Evolutionary conservation across 805 yeast genomes (phyloP), one percentile per base, ranked within the genome.

Genomic region (Candida chauliodis): DNA sequence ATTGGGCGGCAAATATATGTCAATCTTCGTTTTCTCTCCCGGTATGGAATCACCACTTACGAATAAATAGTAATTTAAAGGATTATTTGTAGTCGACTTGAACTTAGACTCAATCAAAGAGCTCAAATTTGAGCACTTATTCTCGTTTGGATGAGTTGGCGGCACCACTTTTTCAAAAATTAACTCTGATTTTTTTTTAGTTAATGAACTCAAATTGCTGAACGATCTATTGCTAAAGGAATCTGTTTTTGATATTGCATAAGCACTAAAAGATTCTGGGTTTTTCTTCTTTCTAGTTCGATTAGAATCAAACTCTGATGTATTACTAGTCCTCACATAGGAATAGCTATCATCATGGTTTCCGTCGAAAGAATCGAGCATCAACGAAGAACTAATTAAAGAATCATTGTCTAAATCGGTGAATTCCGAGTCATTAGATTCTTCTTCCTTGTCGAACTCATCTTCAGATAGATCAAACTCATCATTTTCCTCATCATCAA

Each of bases 401-500:
- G 69, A 64, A 26, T 61, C 69, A 4, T 58, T 57, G 34, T 68
- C 73, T 8, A 66, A 61, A 34, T 68, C 74, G 0, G 72, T 69
- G 41, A 68, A 66, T 10, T 70, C 71, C 2, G 73, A 66, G 32
- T 69, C 73, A 5, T 58, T 48, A 8, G 65, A 54, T 18, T 50
- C 59, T 18, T 58, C 60, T 9, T 50, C 61, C n/a, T 49, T 56
- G 23, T 52, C 59, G 14, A 47, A 54, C 5, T 52, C 59, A 8
- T 54, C 58, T n/a, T 59, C 39, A n/a, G 11, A 3, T 10, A 16
- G 5, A 19, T 60, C 58, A 15, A 46, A 53, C 10, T 34, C 37
- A 19, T 34, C 37, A 11, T 49, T 49, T 10, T 49, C 53, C 13
- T 49, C 51, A 19, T 50, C 50, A 14, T 40, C 50, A 10, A 49